Base-by-base conservation (phyloP, 2,329 filamentous ascomycete species). In the Alternaria infectoria region DNA sequence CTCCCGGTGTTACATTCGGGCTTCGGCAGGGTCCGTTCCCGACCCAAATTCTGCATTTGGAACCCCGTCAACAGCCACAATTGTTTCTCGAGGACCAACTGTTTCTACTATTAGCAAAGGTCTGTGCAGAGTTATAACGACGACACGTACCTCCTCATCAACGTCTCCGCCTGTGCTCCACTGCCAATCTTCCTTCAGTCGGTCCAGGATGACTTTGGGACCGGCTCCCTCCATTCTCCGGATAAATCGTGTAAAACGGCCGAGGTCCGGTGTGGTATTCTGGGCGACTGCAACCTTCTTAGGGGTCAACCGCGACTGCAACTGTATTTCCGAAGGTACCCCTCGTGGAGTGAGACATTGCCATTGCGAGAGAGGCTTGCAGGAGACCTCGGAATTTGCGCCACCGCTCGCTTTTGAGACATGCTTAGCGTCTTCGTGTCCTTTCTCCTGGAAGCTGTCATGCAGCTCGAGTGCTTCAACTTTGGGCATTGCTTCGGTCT, bases 1-100 rank as follows among this genome's bases (percentile, higher is more conserved):
- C 73, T 77, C 8, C 76, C 75, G 10, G 73, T 78, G 57, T 76
- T 69, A 61, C 68, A 76, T 43, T 57, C 70, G 60, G 74, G 63
- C 65, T 69, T 69, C 54, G 74, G 72, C 47, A 63, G 50, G 51
- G 64, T 63, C 51, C 62, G 70, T 40, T 64, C 69, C 36, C 66
- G 73, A 43, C 73, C 73, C 57, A 73, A 57, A 50, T 70, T 77
- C 30, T 82, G 81, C 40, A 77, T 69, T 52, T 77, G 83, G 56
- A 91, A 78, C 1, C 84, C 84, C 26, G 85, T 88, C 32, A 90
- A 80, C 80, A 93, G 85, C 88, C 88, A 90, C 44, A 86, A 78
- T 69, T 88, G 87, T 71, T 87, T 86, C 65, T 87, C 85, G 51
- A 87, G 79, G 61, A 86, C 86, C 19, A 70, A 51, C 68, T 70